Conservation (phyloP, 345 rosid genomes). For the Erodium maritimum region DNA sequence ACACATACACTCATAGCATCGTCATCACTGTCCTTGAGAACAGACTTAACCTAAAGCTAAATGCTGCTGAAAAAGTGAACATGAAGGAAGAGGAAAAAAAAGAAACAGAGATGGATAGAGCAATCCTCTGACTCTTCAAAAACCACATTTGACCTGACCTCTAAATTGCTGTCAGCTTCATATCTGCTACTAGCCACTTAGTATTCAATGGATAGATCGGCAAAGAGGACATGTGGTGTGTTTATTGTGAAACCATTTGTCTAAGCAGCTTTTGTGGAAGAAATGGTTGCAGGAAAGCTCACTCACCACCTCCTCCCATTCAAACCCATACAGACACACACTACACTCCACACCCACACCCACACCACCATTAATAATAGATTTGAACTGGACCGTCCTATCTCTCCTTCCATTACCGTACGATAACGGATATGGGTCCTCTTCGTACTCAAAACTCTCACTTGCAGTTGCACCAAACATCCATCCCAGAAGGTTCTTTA, state of each 20-base stretch:
- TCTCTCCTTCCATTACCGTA: slow-evolving; percentile 3
- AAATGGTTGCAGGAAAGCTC: slow-evolving; percentile 77
- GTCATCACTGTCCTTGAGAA: background rate
- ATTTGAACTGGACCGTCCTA: slow-evolving; percentile 44
- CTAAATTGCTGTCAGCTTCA: too few relatives aligned
- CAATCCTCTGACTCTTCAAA: background rate
- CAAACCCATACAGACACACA: slow-evolving; percentile 65
- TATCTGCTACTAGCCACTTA: too few relatives aligned
- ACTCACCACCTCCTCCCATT: slow-evolving; percentile 69
- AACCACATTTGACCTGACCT: too few relatives aligned
- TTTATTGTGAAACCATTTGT: slow-evolving; percentile 57
- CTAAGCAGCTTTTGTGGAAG: slow-evolving; percentile 64
- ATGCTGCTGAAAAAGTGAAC: too few relatives aligned
- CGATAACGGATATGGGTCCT: slow-evolving; percentile 12
- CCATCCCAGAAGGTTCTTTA: slow-evolving; percentile 47
- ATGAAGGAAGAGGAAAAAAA: background rate
- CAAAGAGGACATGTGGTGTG: slow-evolving; percentile 68
- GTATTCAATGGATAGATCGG: slow-evolving; percentile 36
- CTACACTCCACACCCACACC: slow-evolving; percentile 35
- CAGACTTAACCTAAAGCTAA: background rate
- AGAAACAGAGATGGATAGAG: background rate
- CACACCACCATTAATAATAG: too few relatives aligned
- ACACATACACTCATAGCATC: background rate
- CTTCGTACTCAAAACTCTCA: slow-evolving; percentile 1
- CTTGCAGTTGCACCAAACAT: slow-evolving; percentile 24